Base-by-base conservation (phyloP, 352 stramenopile genomes). In the Aphanomyces invadans region DNA sequence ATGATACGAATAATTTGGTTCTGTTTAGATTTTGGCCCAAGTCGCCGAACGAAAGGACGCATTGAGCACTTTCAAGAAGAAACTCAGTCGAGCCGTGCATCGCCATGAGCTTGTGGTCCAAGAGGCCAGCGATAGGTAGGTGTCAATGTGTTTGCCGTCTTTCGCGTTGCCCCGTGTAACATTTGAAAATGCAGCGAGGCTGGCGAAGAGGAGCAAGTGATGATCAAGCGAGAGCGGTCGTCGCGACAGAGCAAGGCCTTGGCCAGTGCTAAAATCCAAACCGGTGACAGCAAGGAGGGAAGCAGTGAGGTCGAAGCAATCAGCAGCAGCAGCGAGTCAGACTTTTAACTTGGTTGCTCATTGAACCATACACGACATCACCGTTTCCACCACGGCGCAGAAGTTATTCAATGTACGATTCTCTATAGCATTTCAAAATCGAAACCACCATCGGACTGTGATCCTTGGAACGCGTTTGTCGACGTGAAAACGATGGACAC, bases 11-110 rank as follows among this genome's bases (percentile, higher is more conserved):
- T 33, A 3, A 25, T 31, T 10, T 7, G 10, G 26, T 36, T 26
- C 29, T 23, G 4, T 2, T 15, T 65, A 67, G 60, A 67, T 67
- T 32, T 29, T 67, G 39, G 25, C 36, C 49, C 38, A 49, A 25
- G 60, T 67, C 12, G 36, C n/a, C 1, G 33, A 19, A n/a, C 45
- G 60, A 28, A 67, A 67, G 42, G 60, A 67, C 1, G 39, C 31
- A 25, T 26, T 67, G 10, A 32, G 42, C 4, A 23, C 55, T n/a
- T 29, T 19, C 29, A 51, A 59, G 60, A 57, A 67, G 23, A 67
- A 67, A 32, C 17, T 31, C 15, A 57, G 42, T n/a, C 49, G 29
- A 23, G 23, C 29, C 28, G 33, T 57, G 7, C 29, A 67, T 28
- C 25, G 26, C 4, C 55, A 38, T 19, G 55, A 45, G n/a, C 21